phyloP scores from a whole-genome alignment of 2,329 filamentous ascomycete species.

The Diaporthe sp. region DNA sequence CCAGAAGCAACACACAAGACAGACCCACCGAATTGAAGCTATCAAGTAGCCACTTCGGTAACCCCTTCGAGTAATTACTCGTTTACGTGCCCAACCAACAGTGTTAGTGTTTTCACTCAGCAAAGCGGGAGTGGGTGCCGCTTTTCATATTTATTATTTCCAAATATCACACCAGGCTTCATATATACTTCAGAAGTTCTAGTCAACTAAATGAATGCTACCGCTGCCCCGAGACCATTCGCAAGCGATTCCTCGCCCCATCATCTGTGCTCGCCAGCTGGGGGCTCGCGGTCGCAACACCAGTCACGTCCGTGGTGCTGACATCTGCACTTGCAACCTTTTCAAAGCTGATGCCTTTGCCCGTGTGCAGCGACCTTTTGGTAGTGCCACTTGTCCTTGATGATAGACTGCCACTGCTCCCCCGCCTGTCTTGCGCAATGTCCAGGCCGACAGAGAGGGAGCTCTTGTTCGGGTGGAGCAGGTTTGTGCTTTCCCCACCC shows the following conservation, averaged over 20 bases:
- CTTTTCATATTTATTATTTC: neutral
- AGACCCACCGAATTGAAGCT: too few relatives aligned
- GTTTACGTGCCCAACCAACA: too few relatives aligned
- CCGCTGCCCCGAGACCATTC: slow-evolving; percentile 17
- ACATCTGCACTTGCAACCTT: slow-evolving; percentile 47
- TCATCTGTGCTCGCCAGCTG: slow-evolving; percentile 33
- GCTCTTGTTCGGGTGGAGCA: slow-evolving; percentile 8
- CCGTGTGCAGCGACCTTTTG: slow-evolving; percentile 51
- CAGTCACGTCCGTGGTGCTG: slow-evolving; percentile 45
- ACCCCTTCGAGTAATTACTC: too few relatives aligned
- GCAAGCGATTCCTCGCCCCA: slow-evolving; percentile 26
- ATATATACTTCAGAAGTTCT: neutral
- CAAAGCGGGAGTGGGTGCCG: neutral
- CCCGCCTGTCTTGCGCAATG: slow-evolving; percentile 16
- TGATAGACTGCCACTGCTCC: slow-evolving; percentile 6
- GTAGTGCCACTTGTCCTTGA: slow-evolving; percentile 47
- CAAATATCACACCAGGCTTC: neutral
- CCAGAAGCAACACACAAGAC: too few relatives aligned
- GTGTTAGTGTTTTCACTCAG: too few relatives aligned
- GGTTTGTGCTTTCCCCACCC: slow-evolving; percentile 6
- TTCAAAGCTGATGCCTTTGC: slow-evolving; percentile 53
- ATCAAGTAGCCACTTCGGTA: too few relatives aligned
- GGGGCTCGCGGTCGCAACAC: slow-evolving; percentile 32
- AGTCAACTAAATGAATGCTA: neutral
- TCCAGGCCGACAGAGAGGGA: slow-evolving; percentile 2